A percentile compares a stretch with the other conserved stretches of the same genome.
These are phyloP conservation scores for Phytophthora citrophthora DNA, from an alignment of 352 stramenopile species.

Conservation along the genomic window DNA sequence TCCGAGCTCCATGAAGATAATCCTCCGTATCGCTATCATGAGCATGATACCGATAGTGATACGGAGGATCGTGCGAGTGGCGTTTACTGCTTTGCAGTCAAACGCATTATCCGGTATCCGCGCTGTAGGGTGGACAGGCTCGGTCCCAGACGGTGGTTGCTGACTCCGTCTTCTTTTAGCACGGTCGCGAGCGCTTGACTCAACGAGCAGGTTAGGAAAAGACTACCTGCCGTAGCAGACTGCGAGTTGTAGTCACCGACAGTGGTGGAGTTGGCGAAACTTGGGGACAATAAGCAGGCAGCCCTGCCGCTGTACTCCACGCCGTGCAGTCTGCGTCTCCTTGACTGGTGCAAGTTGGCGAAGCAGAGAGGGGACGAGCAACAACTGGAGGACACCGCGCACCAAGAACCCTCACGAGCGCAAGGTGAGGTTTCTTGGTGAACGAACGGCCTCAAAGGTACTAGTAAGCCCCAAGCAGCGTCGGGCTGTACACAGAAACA, in stretches of 20 bases:
- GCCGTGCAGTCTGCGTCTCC: background rate
- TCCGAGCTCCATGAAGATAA: constrained; percentile 8
- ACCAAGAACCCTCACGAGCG: constrained; percentile 27
- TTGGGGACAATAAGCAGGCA: background rate
- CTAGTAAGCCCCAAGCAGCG: constrained; percentile 2
- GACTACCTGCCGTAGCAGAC: background rate
- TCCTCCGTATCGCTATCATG: too few species aligned
- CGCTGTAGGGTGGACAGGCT: constrained; percentile 19
- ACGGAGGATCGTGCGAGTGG: constrained; percentile 18
- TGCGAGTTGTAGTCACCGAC: background rate
- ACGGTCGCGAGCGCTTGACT: constrained; percentile 9
- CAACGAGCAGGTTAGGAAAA: constrained; percentile 16
- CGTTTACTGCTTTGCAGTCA: background rate
- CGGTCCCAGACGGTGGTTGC: constrained; percentile 1
- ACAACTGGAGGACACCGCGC: constrained; percentile 14
- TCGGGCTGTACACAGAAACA: constrained; percentile 18
- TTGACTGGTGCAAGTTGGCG: constrained; percentile 13
- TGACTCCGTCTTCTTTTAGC: constrained; percentile 5
- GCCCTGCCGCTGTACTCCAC: background rate
- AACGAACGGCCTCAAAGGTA: constrained; percentile 12
- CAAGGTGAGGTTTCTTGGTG: constrained; percentile 23
- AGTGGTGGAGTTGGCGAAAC: constrained; percentile 3
- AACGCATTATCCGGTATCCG: background rate
- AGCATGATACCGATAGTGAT: constrained; percentile 10
- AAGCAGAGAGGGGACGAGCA: constrained; percentile 22